phyloP scores from a whole-genome alignment of 371 early-diverging fungal genomes.

The Mortierella sp. region DNA sequence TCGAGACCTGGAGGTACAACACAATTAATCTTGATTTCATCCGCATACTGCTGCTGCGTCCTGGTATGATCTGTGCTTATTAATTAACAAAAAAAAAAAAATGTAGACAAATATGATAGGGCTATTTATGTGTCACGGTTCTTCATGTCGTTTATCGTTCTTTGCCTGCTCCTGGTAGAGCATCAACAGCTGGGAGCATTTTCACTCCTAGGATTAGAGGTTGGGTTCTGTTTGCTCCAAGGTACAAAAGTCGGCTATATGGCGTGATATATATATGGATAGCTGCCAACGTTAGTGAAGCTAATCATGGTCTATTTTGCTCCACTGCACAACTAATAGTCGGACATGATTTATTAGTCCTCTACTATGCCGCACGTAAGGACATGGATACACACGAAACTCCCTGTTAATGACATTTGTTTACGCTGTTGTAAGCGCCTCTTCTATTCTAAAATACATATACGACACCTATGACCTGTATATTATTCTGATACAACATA shows the following conservation, averaged over 20 bases:
- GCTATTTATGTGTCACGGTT: slow-evolving; percentile 32
- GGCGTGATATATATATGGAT: too few species aligned
- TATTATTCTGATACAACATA: too few species aligned
- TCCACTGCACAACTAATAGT: too few species aligned
- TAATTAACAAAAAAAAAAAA: too few species aligned
- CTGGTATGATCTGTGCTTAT: too few species aligned
- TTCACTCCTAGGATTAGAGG: slow-evolving; percentile 23
- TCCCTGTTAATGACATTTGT: too few species aligned
- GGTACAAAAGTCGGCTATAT: neutral
- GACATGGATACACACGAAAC: slow-evolving; percentile 7
- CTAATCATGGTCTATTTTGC: too few species aligned
- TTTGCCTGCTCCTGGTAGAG: slow-evolving; percentile 26
- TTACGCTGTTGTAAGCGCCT: too few species aligned
- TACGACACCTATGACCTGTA: too few species aligned
- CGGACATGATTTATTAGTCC: slow-evolving; percentile 28
- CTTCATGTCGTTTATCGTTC: slow-evolving; percentile 29
- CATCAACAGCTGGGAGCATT: slow-evolving; percentile 26
- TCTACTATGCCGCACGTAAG: slow-evolving; percentile 35
- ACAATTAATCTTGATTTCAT: neutral
- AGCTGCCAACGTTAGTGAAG: too few species aligned
- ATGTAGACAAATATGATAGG: slow-evolving; percentile 32
- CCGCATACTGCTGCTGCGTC: too few species aligned
- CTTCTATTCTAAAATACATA: too few species aligned
- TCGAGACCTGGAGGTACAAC: slow-evolving; percentile 32
- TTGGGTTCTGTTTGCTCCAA: slow-evolving; percentile 34